Evolutionary conservation across 2,329 filamentous ascomycete species (phyloP).

Genomic region (Fusarium guadeloupense): DNA sequence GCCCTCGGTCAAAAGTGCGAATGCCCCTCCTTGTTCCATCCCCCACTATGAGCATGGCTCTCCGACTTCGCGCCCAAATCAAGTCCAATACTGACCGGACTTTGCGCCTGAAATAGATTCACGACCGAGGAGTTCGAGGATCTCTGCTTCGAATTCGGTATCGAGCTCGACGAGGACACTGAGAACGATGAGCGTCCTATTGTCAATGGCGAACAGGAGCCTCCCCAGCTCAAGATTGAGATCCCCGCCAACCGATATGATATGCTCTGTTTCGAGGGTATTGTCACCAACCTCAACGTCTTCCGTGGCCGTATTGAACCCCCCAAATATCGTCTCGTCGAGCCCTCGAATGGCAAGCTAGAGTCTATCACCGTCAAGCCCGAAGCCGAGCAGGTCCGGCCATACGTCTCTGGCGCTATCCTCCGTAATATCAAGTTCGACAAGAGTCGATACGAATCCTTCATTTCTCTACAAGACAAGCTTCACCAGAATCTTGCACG

Average conservation of each 20-base stretch:
- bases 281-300: constrained; percentile 93
- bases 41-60: constrained; percentile 30
- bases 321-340: constrained; percentile 81
- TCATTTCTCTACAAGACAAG: constrained; percentile 98
- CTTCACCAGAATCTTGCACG: constrained; percentile 95
- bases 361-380: constrained; percentile 83
- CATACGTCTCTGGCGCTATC: constrained; percentile 88
- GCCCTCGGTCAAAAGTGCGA: constrained; percentile 84
- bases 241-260: constrained; percentile 95
- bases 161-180: constrained; percentile 97
- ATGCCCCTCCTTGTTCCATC: constrained; percentile 37
- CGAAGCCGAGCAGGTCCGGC: constrained; percentile 80
- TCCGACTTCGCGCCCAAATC: constrained; percentile 29
- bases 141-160: constrained; percentile 97
- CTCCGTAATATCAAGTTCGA: constrained; percentile 92
- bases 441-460: constrained; percentile 90
- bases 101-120: constrained; percentile 62
- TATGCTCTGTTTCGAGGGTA: constrained; percentile 97
- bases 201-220: constrained; percentile 82
- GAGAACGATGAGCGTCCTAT: constrained; percentile 77
- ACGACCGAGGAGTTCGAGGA: constrained; percentile 96
- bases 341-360: constrained; percentile 76
- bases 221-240: constrained; percentile 95
- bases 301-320: constrained; percentile 81
- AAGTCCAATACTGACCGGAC: constrained; percentile 36